Evolutionary conservation across 768 basidiomycete species (phyloP).

Genomic region (Boletus speciosus): DNA sequence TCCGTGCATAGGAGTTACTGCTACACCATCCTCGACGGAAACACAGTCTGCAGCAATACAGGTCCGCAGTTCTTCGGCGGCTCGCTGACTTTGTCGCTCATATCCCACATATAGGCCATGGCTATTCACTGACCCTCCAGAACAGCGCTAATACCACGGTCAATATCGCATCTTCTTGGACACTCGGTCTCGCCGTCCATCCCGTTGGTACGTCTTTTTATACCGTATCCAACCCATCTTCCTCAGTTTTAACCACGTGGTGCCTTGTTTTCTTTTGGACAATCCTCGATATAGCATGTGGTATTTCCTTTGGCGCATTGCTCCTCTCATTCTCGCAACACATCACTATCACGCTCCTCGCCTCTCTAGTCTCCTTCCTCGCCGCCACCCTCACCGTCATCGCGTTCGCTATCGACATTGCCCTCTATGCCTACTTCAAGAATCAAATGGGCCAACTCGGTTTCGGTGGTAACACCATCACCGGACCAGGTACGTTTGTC

Average conservation of each 20-base stretch:
- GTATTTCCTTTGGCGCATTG: slow-evolving; percentile 61
- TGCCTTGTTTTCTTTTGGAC: background rate
- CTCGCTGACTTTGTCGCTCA: background rate
- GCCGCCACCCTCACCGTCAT: slow-evolving; percentile 66
- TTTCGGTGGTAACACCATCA: slow-evolving; percentile 41
- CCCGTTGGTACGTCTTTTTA: slow-evolving; percentile 57
- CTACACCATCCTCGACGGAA: slow-evolving; percentile 41
- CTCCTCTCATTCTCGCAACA: slow-evolving; percentile 59
- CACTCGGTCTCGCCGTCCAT: slow-evolving; percentile 69
- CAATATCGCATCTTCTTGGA: slow-evolving; percentile 57
- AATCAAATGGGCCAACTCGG: slow-evolving; percentile 53
- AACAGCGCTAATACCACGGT: slow-evolving; percentile 27
- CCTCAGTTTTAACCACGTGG: slow-evolving; percentile 1
- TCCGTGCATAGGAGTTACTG: slow-evolving; percentile 54
- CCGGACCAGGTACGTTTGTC: slow-evolving; percentile 56
- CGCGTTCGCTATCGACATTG: slow-evolving; percentile 75
- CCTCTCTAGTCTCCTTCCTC: slow-evolving; percentile 57
- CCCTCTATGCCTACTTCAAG: slow-evolving; percentile 60
- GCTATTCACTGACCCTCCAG: slow-evolving; percentile 44
- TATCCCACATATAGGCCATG: slow-evolving; percentile 40
- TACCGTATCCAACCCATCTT: background rate
- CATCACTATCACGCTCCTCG: slow-evolving; percentile 40
- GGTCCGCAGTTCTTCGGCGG: slow-evolving; percentile 32
- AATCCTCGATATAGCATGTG: slow-evolving; percentile 36
- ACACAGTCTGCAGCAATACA: slow-evolving; percentile 41